These are phyloP conservation scores for Sclerotinia borealis DNA, from an alignment of 2,329 filamentous ascomycete genomes.

Conservation along the genomic window DNA sequence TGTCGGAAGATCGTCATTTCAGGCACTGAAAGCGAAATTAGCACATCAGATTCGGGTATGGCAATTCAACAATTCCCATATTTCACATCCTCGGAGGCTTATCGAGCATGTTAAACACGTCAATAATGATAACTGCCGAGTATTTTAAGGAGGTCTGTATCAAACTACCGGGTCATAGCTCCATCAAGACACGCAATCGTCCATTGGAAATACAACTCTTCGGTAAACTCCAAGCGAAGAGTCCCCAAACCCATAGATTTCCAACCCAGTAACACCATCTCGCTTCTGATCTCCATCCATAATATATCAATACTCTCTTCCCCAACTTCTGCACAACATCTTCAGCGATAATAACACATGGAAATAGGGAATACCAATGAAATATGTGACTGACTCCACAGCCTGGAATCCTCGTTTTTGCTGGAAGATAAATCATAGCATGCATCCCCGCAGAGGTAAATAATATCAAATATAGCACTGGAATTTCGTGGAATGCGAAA, in stretches of 20 bases:
- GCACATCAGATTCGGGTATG: not conserved
- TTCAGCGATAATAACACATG: not conserved
- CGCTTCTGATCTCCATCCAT: not conserved
- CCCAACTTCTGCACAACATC: not conserved
- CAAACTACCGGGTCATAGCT: not conserved
- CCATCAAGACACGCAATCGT: not conserved
- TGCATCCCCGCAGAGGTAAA: not conserved
- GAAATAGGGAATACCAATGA: not conserved
- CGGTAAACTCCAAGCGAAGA: slow-evolving; percentile 1
- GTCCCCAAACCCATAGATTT: not conserved
- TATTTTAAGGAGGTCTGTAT: not conserved
- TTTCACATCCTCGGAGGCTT: not conserved
- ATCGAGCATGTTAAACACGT: too few species aligned
- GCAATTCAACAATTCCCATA: not conserved
- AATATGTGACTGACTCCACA: slow-evolving; percentile 3
- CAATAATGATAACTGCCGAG: not conserved
- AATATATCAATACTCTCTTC: not conserved
- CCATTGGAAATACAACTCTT: not conserved
- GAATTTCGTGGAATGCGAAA: not conserved
- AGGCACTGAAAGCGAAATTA: not conserved
- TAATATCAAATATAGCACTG: not conserved
- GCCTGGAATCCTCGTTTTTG: not conserved
- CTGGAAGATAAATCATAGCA: not conserved
- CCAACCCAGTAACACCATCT: slow-evolving; percentile 1
- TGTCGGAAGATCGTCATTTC: not conserved